Evolutionary conservation across 257 asterid genomes (phyloP).

Genomic region (Solanum chilense): DNA sequence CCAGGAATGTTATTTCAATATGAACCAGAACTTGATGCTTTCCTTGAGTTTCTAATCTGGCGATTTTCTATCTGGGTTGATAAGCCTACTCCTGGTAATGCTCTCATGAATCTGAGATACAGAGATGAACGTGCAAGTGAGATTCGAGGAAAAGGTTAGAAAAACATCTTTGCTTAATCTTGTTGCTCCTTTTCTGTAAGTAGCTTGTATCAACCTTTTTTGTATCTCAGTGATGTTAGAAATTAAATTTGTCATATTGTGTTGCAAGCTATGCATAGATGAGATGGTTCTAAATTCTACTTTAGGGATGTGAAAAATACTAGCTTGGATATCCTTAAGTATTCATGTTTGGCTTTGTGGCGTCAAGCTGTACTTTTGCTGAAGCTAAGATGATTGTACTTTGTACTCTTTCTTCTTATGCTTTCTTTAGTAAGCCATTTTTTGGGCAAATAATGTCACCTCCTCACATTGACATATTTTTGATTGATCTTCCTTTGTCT

Average conservation of each 20-base stretch:
- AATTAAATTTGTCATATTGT: neutral
- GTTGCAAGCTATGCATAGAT: neutral
- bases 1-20: conserved; percentile 97
- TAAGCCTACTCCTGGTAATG: conserved; percentile 95
- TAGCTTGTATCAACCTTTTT: neutral
- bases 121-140: conserved; percentile 88
- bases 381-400: neutral
- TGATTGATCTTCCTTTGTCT: neutral
- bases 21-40: conserved; percentile 94
- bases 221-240: neutral
- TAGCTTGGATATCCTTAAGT: neutral
- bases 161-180: neutral
- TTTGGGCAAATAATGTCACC: neutral
- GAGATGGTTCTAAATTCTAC: neutral
- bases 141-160: conserved; percentile 66
- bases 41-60: conserved; percentile 92
- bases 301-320: neutral
- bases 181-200: neutral
- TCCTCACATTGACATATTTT: neutral
- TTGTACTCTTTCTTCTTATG: neutral
- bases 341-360: neutral
- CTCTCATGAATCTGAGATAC: conserved; percentile 73
- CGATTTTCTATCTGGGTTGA: conserved; percentile 97
- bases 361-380: neutral
- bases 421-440: neutral